phyloP scores from a whole-genome alignment of 2,329 filamentous ascomycete species.

The Epichloe brachyelytri region DNA sequence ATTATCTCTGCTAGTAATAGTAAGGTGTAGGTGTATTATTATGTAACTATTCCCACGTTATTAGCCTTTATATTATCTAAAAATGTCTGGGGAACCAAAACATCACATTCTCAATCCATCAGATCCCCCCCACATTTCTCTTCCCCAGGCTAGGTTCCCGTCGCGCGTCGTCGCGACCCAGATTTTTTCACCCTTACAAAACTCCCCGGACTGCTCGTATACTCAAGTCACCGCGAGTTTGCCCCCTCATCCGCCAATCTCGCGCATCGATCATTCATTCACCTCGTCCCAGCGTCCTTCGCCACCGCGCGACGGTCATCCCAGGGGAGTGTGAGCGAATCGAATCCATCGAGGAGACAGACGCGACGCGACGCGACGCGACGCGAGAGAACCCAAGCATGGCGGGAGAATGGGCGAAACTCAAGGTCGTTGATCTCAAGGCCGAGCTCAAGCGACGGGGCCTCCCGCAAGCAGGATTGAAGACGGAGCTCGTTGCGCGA shows the following conservation, averaged over 20 bases:
- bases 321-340: too few species aligned
- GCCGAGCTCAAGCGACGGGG: constrained; percentile 60
- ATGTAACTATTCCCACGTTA: too few species aligned
- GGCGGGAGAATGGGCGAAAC: constrained; percentile 34
- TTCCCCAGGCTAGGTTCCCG: background rate
- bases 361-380: too few species aligned
- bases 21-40: too few species aligned
- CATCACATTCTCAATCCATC: background rate
- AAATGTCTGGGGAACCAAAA: background rate
- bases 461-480: constrained; percentile 56
- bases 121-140: background rate
- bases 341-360: too few species aligned
- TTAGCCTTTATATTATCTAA: too few species aligned
- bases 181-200: background rate
- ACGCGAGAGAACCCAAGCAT: too few species aligned
- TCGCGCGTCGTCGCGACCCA: background rate
- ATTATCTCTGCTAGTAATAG: too few species aligned
- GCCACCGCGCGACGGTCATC: too few species aligned
- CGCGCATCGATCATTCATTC: background rate
- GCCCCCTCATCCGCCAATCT: background rate
- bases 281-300: background rate
- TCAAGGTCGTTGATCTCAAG: constrained; percentile 65
- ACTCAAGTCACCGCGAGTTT: too few species aligned
- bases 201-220: too few species aligned
- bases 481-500: constrained; percentile 57